Evolutionary conservation across 2,329 filamentous ascomycete species (phyloP), one percentile per base, ranked within the genome.

Genomic region (Achaetomium macrosporum): DNA sequence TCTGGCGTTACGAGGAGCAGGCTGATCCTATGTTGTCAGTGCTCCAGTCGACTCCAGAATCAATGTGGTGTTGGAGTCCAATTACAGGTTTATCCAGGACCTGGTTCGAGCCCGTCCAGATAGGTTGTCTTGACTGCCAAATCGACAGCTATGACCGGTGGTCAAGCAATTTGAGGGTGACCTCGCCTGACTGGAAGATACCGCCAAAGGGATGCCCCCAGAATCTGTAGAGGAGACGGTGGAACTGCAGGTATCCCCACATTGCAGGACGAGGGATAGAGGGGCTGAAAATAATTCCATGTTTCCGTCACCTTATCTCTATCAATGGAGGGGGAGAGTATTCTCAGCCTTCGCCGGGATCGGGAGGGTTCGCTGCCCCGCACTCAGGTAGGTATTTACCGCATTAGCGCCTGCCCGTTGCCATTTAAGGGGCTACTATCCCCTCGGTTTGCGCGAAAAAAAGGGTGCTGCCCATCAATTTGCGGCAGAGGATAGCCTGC

Each of bases 1-100:
- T 51, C 31, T 61, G 39, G 50, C 48, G 53, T 53, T 44, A 48
- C n/a, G 31, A 25, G 51, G 31, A 46, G 51, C 29, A 45, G 50
- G 36, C 50, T 53, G 43, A 33, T 35, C 35, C 11, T 20, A 31
- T 13, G 48, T 10, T 42, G 48, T 51, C 55, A 54, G 48, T 51
- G 31, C 33, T 43, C 35, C 25, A 12, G 20, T 41, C 44, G 17
- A 54, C 17, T 17, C 17, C 29, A 20, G 10, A 33, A 31, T 16
- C 20, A 12, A 30, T 30, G 37, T 47, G 46, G 42, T 31, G 25
- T 47, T 29, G 47, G 50, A 29, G 33, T 31, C 31, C 36, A 20
- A 37, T 30, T 35, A 50, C 50, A 51, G 35, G 48, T 47, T 50
- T 37, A 33, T 41, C 42, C 33, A 43, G 31, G 29, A 17, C 15